Evolutionary conservation across 805 yeast species (phyloP).

Genomic region (Saccharomycodes ludwigii): DNA sequence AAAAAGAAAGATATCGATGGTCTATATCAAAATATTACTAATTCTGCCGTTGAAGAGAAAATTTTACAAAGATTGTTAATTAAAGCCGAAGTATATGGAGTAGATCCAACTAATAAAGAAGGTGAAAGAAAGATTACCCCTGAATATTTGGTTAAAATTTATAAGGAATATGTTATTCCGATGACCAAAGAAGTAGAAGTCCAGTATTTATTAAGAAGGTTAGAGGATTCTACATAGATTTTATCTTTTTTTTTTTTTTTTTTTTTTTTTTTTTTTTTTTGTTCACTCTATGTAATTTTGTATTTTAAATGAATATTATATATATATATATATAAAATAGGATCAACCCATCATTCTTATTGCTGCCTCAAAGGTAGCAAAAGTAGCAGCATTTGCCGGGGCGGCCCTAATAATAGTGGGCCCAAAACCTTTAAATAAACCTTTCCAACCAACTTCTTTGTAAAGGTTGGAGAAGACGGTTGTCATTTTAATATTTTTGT

Average conservation of each 20-base stretch:
- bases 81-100: constrained; percentile 80
- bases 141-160: constrained; percentile 68
- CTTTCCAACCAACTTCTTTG: constrained; percentile 51
- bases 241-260: too few relatives aligned
- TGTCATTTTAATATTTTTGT: constrained; percentile 46
- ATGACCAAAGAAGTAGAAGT: constrained; percentile 92
- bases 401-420: constrained; percentile 95
- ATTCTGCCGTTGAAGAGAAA: constrained; percentile 72
- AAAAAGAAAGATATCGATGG: constrained; percentile 53
- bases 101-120: constrained; percentile 70
- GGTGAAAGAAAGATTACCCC: constrained; percentile 72
- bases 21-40: constrained; percentile 73
- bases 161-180: constrained; percentile 83
- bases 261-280: too few relatives aligned
- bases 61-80: constrained; percentile 66
- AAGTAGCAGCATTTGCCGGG: constrained; percentile 96
- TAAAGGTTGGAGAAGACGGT: constrained; percentile 43
- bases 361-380: constrained; percentile 83
- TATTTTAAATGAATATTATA: too few relatives aligned
- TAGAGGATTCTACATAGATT: too few relatives aligned
- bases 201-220: constrained; percentile 73
- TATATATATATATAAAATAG: too few relatives aligned
- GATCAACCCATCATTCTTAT: constrained; percentile 49
- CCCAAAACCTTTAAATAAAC: constrained; percentile 80
- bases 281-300: too few relatives aligned